These are phyloP conservation scores for Teunomyces barrocoloradensis DNA, from an alignment of 805 yeast species.

Conservation along the genomic window DNA sequence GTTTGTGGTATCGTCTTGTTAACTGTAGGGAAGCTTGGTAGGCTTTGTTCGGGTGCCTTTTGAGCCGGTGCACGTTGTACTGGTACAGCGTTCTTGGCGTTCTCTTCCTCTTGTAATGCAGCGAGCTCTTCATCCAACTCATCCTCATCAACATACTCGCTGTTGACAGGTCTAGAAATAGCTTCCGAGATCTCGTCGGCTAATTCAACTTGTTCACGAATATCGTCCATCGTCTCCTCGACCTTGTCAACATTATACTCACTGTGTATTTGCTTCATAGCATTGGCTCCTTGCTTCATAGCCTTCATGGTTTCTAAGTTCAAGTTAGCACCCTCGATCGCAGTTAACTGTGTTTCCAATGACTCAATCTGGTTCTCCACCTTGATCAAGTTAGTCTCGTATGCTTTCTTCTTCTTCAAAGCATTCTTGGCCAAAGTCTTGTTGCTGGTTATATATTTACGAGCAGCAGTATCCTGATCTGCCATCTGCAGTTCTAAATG, in stretches of 20 bases:
- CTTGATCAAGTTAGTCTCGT: conserved; percentile 73
- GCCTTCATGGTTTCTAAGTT: conserved; percentile 98
- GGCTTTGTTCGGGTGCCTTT: conserved; percentile 17
- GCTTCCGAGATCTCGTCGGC: conserved; percentile 97
- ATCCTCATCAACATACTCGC: conserved; percentile 80
- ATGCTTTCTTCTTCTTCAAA: conserved; percentile 80
- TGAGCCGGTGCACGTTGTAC: conserved; percentile 10
- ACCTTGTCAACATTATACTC: conserved; percentile 95
- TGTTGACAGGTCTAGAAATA: conserved; percentile 87
- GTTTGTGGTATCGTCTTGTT: conserved; percentile 40
- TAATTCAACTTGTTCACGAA: conserved; percentile 92
- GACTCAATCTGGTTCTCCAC: conserved; percentile 86
- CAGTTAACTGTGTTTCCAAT: conserved; percentile 81
- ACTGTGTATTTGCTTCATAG: conserved; percentile 94
- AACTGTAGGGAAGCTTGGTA: conserved; percentile 47
- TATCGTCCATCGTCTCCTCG: conserved; percentile 96
- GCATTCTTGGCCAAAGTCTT: conserved; percentile 80
- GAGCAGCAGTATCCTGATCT: conserved; percentile 78
- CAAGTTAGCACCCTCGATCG: conserved; percentile 93
- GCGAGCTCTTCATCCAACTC: conserved; percentile 95
- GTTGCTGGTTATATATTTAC: conserved; percentile 68
- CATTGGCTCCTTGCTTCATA: conserved; percentile 96
- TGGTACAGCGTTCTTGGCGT: conserved; percentile 43
- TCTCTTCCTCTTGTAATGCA: conserved; percentile 78
- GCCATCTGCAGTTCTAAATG: conserved; percentile 80